phyloP scores from a whole-genome alignment of 257 asterid genomes.

The Salvia miltiorrhiza region DNA sequence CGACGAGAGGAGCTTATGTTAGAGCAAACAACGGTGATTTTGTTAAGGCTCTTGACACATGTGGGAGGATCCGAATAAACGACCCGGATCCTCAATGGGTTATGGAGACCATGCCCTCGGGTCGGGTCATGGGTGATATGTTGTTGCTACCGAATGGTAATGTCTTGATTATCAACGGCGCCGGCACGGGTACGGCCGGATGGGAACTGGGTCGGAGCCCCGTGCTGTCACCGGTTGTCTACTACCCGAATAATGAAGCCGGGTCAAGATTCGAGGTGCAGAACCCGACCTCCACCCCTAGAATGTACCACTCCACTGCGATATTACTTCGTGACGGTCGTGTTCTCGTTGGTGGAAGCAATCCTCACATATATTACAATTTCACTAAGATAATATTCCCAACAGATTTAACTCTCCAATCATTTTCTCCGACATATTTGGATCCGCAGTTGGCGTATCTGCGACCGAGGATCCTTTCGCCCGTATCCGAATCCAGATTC shows the following conservation, averaged over 20 bases:
- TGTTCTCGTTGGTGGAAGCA: constrained; percentile 50
- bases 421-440: constrained; percentile 49
- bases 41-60: constrained; percentile 39
- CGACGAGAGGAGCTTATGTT: constrained; percentile 42
- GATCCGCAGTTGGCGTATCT: not conserved
- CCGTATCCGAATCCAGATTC: constrained; percentile 22
- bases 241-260: constrained; percentile 18
- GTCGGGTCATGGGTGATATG: constrained; percentile 65
- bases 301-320: constrained; percentile 57
- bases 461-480: constrained; percentile 37
- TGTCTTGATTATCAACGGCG: constrained; percentile 54
- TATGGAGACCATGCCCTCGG: constrained; percentile 49
- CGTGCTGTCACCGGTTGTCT: constrained; percentile 29
- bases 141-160: constrained; percentile 41
- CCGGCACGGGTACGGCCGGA: constrained; percentile 41
- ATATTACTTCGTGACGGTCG: constrained; percentile 49
- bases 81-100: constrained; percentile 44
- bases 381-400: constrained; percentile 36
- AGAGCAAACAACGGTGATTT: constrained; percentile 32
- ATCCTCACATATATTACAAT: constrained; percentile 36
- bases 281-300: constrained; percentile 30
- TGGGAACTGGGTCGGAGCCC: constrained; percentile 53
- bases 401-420: constrained; percentile 38
- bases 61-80: constrained; percentile 43
- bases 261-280: constrained; percentile 41